phyloP scores from a whole-genome alignment of 768 basidiomycete genomes.

The Serendipita indica region DNA sequence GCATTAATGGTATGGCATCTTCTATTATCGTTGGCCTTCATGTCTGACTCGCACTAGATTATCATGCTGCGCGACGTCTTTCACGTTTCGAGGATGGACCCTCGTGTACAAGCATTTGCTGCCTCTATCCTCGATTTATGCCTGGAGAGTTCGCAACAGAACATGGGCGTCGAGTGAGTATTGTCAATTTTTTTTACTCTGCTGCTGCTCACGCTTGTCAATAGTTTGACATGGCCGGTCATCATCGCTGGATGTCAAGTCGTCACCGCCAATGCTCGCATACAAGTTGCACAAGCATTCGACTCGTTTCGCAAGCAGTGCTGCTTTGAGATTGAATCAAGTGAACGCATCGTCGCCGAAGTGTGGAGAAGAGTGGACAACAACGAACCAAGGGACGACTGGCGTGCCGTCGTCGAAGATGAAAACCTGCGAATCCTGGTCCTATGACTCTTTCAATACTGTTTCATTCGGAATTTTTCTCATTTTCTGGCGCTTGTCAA shows the following conservation, averaged over 20 bases:
- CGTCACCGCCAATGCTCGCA: neutral
- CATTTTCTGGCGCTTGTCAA: too few relatives aligned
- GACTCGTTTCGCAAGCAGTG: conserved; percentile 8
- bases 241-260: conserved; percentile 10
- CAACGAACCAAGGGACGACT: neutral
- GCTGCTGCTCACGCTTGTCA: neutral
- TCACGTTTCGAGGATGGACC: conserved; percentile 1
- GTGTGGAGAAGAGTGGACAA: neutral
- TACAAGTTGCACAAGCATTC: conserved; percentile 7
- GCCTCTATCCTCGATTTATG: neutral
- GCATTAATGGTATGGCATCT: neutral
- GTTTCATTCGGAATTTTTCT: too few relatives aligned
- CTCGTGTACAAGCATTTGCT: neutral
- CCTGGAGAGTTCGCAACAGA: neutral
- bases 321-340: conserved; percentile 9
- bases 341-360: conserved; percentile 5
- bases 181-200: neutral
- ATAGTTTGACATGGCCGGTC: conserved; percentile 9
- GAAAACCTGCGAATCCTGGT: conserved; percentile 1
- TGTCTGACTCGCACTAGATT: neutral
- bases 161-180: conserved; percentile 9
- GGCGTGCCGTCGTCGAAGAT: conserved; percentile 9
- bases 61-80: neutral
- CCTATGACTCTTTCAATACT: neutral
- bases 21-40: neutral